Conservation (phyloP, 202 grass and related monocot genomes). For the Eragrostis tef region DNA sequence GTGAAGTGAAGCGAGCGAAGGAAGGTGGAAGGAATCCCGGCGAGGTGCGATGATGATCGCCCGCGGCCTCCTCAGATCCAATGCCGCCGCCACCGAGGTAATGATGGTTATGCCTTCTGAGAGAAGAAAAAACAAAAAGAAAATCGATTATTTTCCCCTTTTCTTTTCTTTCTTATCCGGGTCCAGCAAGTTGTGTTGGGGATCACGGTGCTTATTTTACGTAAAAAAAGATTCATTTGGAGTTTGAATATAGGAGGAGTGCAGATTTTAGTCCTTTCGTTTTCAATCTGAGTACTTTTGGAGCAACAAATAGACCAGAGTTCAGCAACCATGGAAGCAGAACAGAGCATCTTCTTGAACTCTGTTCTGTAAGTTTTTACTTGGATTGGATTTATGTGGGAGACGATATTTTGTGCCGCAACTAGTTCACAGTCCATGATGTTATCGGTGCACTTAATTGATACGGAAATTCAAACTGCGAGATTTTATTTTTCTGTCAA, state of each 20-base stretch:
- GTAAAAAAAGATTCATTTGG: background rate
- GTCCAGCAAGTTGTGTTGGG: background rate
- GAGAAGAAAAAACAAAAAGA: background rate
- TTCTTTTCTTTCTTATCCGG: background rate
- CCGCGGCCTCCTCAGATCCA: slow-evolving; percentile 60
- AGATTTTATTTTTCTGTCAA: background rate
- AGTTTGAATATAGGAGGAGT: background rate
- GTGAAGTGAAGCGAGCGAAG: slow-evolving; percentile 34
- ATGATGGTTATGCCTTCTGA: background rate
- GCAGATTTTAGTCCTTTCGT: background rate
- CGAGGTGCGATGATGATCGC: slow-evolving; percentile 57
- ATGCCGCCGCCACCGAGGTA: slow-evolving; percentile 56
- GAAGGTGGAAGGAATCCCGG: slow-evolving; percentile 24
- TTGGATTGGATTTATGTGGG: background rate
- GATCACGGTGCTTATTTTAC: background rate
- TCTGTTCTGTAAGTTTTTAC: slow-evolving; percentile 3
- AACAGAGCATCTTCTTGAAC: background rate
- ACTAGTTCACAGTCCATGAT: background rate
- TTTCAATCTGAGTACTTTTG: background rate
- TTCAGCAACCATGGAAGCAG: background rate
- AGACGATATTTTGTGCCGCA: background rate
- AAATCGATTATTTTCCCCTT: background rate
- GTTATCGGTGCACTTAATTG: background rate
- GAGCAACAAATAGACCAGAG: background rate
- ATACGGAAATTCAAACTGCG: background rate